These are phyloP conservation scores for Neurospora intermedia DNA, from an alignment of 495 filamentous ascomycete genomes.

Conservation along the genomic window DNA sequence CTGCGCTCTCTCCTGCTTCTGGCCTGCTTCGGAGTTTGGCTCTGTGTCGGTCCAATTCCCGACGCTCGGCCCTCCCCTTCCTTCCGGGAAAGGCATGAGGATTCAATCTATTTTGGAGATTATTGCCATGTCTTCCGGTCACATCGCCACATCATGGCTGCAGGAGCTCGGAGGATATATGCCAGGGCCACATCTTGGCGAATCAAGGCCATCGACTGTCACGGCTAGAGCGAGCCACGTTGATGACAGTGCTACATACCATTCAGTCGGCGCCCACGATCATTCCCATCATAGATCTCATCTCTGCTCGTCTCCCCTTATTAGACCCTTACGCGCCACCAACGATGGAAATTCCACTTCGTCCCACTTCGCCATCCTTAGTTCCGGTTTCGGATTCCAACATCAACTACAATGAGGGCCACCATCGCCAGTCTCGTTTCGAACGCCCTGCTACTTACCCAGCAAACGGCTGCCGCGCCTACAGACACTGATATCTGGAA, in stretches of 20 bases:
- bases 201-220: neutral
- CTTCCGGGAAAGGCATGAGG: neutral
- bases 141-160: neutral
- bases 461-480: neutral
- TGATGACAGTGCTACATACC: neutral
- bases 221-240: neutral
- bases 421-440: conserved; percentile 5
- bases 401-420: conserved; percentile 9
- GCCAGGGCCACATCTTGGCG: neutral
- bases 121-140: neutral
- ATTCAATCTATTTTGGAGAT: neutral
- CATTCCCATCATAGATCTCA: neutral
- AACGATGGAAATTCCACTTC: neutral
- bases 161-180: neutral
- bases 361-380: neutral
- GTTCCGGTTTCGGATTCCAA: neutral
- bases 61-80: neutral
- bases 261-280: neutral
- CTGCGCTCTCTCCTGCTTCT: neutral
- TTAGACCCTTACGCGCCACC: neutral
- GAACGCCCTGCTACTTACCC: conserved; percentile 9
- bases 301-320: neutral
- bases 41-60: neutral
- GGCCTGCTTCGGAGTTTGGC: neutral
- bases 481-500: neutral